These are phyloP conservation scores for Dictyostelium intermedium DNA, from an alignment of 78 protist genomes.

Conservation along the genomic window DNA sequence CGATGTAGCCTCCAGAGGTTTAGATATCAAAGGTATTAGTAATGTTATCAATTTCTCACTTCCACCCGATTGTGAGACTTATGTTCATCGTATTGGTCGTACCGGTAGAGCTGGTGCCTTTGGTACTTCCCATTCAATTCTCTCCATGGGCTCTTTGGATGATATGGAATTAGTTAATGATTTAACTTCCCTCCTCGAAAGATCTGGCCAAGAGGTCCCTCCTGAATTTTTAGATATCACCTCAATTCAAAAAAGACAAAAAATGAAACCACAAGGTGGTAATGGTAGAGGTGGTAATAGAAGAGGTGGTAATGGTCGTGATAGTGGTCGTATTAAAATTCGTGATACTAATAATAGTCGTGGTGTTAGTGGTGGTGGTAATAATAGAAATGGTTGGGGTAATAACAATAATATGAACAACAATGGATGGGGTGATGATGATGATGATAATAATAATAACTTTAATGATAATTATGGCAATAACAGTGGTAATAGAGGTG, in stretches of 20 bases:
- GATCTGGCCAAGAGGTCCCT: slow-evolving; percentile 38
- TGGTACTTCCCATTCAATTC: slow-evolving; percentile 93
- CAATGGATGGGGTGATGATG: too few relatives aligned
- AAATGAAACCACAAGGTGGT: neutral
- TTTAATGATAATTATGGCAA: too few relatives aligned
- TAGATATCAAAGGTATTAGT: slow-evolving; percentile 96
- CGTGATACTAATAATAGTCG: too few relatives aligned
- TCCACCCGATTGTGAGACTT: slow-evolving; percentile 95
- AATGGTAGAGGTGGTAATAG: neutral
- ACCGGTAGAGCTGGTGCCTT: slow-evolving; percentile 90
- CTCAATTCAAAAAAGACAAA: too few relatives aligned
- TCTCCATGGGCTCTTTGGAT: slow-evolving; percentile 94
- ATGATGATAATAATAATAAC: too few relatives aligned
- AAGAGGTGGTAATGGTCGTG: neutral
- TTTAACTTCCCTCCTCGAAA: slow-evolving; percentile 6
- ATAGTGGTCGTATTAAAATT: too few relatives aligned
- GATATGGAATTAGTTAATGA: slow-evolving; percentile 89
- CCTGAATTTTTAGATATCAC: neutral
- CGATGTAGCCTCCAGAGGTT: slow-evolving; percentile 98
- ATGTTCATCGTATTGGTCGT: slow-evolving; percentile 95
- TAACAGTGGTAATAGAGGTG: neutral
- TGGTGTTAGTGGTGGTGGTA: neutral
- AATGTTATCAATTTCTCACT: slow-evolving; percentile 99
- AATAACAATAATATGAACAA: too few relatives aligned
- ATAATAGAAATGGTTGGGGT: neutral